phyloP scores from a whole-genome alignment of 306 rosid species.

The Vigna angularis region DNA sequence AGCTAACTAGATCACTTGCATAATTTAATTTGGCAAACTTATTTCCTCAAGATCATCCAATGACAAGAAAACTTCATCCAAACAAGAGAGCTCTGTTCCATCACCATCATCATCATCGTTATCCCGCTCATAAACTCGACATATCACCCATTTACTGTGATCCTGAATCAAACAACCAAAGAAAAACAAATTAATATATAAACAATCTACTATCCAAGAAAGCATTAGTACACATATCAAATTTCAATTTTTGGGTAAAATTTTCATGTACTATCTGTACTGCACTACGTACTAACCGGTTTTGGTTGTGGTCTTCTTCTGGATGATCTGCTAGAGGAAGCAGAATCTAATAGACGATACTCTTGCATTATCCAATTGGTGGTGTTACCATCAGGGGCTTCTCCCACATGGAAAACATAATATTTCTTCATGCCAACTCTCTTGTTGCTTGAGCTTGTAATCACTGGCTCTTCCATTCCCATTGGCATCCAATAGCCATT shows the following conservation, averaged over 20 bases:
- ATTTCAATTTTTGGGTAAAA: conserved; percentile 8
- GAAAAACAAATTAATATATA: background rate
- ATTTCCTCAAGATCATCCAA: conserved; percentile 97
- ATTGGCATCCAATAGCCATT: conserved; percentile 82
- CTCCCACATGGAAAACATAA: conserved; percentile 67
- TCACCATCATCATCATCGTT: conserved; percentile 53
- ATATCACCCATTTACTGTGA: conserved; percentile 74
- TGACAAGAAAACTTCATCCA: conserved; percentile 96
- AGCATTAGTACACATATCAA: background rate
- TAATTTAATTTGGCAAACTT: conserved; percentile 73
- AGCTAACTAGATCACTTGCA: conserved; percentile 42
- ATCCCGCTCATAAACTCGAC: conserved; percentile 75
- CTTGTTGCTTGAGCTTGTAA: conserved; percentile 49
- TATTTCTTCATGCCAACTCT: conserved; percentile 81
- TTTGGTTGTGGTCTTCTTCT: conserved; percentile 67
- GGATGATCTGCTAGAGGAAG: conserved; percentile 61
- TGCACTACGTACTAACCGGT: conserved; percentile 50
- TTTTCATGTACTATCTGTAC: background rate
- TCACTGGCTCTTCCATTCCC: conserved; percentile 77
- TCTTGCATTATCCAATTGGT: conserved; percentile 96
- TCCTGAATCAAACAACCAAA: conserved; percentile 53
- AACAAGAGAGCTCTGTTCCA: conserved; percentile 83
- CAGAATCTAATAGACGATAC: conserved; percentile 66
- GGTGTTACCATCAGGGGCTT: conserved; percentile 60
- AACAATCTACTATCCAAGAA: background rate